phyloP scores from a whole-genome alignment of 305 asterid species.

The Fraxinus baroniana region DNA sequence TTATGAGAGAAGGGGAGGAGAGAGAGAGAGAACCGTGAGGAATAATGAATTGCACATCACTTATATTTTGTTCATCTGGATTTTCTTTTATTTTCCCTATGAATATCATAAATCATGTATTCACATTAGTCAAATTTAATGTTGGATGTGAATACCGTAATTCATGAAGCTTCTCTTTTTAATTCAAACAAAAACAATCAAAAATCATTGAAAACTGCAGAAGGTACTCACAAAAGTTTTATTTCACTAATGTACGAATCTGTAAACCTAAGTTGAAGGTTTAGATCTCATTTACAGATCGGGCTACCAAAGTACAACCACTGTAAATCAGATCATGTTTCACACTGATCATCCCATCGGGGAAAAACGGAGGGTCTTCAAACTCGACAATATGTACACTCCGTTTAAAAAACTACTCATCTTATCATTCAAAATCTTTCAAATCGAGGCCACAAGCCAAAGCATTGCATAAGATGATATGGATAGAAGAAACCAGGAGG shows the following conservation, averaged over 20 bases:
- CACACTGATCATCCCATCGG: no score
- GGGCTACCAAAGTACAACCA: neutral
- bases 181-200: neutral
- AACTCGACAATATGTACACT: neutral
- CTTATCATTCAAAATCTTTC: conserved; percentile 3
- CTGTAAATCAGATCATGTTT: neutral
- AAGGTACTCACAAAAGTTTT: neutral
- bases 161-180: neutral
- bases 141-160: neutral
- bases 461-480: conserved; percentile 76
- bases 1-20: no score
- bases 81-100: no score
- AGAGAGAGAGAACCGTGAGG: no score
- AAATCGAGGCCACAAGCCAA: conserved; percentile 72
- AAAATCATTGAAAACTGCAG: neutral
- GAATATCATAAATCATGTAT: neutral
- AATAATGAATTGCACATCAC: no score
- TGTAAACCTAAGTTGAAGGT: neutral
- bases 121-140: no score
- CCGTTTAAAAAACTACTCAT: neutral
- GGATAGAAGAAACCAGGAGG: conserved; percentile 77
- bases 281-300: neutral
- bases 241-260: neutral
- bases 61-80: neutral
- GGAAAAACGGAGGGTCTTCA: neutral